phyloP scores from a whole-genome alignment of 441 rosid species.

The Euphorbia schlechtendalii region DNA sequence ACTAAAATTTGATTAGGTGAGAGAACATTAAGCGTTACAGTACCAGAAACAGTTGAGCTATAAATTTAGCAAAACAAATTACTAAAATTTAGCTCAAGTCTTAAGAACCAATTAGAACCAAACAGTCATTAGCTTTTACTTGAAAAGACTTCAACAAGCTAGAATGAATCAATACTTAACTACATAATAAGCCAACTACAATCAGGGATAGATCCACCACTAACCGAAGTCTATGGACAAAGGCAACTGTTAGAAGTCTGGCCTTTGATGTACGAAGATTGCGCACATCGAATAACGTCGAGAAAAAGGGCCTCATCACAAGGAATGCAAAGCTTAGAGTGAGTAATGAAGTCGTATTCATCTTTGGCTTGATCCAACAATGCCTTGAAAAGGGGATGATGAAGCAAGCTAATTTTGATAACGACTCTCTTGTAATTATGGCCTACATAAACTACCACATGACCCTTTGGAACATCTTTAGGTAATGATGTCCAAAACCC shows the following conservation, averaged over 20 bases:
- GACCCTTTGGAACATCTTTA: conserved; percentile 85
- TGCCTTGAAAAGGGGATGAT: conserved; percentile 73
- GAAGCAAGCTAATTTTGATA: conserved; percentile 57
- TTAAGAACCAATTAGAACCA: no score
- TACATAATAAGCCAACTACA: no score
- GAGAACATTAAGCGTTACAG: no score
- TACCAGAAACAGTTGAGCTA: no score
- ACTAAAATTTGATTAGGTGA: not conserved
- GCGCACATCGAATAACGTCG: conserved; percentile 54
- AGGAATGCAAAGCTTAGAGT: conserved; percentile 75
- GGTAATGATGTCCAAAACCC: conserved; percentile 49
- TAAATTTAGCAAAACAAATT: no score
- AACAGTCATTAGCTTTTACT: no score
- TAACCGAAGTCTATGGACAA: not conserved
- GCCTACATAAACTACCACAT: conserved; percentile 80
- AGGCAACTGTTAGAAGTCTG: not conserved
- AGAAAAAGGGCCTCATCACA: conserved; percentile 73
- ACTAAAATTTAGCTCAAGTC: no score
- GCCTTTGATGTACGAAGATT: conserved; percentile 28
- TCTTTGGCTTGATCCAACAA: conserved; percentile 75
- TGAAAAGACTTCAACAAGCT: no score
- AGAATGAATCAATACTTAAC: no score
- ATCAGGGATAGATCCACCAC: no score
- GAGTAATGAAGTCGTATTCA: conserved; percentile 53
- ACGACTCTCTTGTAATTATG: conserved; percentile 61